Evolutionary conservation across 2,329 filamentous ascomycete species (phyloP).

Genomic region (Emericellopsis atlantica): DNA sequence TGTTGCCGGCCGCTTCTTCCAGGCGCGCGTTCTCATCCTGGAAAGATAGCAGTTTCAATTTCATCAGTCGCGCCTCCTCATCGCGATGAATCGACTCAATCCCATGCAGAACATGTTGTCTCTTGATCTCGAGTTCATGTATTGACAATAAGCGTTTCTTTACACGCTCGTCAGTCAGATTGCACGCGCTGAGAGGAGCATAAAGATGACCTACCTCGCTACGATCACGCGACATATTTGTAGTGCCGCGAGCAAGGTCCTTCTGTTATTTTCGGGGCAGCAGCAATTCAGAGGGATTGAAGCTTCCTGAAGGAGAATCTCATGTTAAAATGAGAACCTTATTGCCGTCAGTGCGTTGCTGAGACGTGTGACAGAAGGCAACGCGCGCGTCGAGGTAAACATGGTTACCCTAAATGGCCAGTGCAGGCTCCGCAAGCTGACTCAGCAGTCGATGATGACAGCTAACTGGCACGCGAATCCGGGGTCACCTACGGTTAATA

Average conservation of each 20-base stretch:
- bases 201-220: neutral
- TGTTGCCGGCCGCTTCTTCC: slow-evolving; percentile 46
- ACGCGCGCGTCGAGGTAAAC: neutral
- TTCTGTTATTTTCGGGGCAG: no score
- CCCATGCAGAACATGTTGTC: slow-evolving; percentile 51
- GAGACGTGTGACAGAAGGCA: no score
- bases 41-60: slow-evolving; percentile 58
- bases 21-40: slow-evolving; percentile 62
- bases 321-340: no score
- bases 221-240: neutral
- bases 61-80: slow-evolving; percentile 60
- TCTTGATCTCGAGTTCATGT: slow-evolving; percentile 54
- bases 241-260: no score
- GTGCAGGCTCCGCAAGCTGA: no score
- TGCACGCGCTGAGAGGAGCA: neutral
- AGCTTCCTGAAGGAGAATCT: no score
- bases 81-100: slow-evolving; percentile 59
- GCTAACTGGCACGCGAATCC: no score
- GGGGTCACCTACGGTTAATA: no score
- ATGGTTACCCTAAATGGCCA: neutral
- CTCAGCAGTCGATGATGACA: no score
- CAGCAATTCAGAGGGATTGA: no score
- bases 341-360: no score
- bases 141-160: slow-evolving; percentile 29
- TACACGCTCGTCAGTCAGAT: neutral